phyloP scores from a whole-genome alignment of 306 rosid species.

The Rosa chinensis region DNA sequence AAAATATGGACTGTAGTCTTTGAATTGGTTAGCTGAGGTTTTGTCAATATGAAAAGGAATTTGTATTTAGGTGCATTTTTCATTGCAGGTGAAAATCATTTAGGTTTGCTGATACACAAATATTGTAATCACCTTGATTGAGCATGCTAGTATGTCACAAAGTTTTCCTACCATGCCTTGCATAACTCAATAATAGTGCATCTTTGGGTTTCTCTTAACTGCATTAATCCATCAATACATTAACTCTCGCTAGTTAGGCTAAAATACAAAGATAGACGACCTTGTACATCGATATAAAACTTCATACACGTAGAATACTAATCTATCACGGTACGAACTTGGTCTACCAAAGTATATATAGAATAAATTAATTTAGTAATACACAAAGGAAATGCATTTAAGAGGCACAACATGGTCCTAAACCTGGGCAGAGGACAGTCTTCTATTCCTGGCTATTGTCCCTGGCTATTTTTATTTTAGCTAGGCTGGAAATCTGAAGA shows the following conservation, averaged over 20 bases:
- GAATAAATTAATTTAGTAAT: no score
- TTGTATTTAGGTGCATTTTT: not conserved
- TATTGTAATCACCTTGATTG: not conserved
- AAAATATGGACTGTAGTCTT: not conserved
- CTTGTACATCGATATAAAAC: no score
- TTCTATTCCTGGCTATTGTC: no score
- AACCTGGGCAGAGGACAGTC: no score
- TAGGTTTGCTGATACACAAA: not conserved
- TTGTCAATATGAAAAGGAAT: constrained; percentile 4
- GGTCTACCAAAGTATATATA: no score
- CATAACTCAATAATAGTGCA: not conserved
- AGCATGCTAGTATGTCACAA: not conserved
- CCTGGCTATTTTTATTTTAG: no score
- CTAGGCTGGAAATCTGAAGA: no score
- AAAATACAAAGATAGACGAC: no score
- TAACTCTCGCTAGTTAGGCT: no score
- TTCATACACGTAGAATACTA: no score
- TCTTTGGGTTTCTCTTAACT: not conserved
- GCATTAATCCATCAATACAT: no score
- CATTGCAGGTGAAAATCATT: not conserved
- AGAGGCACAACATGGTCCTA: not conserved
- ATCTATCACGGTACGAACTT: no score
- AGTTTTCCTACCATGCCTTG: not conserved
- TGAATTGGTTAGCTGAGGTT: not conserved
- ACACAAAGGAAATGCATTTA: not conserved